Evolutionary conservation across 495 filamentous ascomycete species (phyloP), one percentile per base, ranked within the genome.

Genomic region (Aspergillus haitiensis): DNA sequence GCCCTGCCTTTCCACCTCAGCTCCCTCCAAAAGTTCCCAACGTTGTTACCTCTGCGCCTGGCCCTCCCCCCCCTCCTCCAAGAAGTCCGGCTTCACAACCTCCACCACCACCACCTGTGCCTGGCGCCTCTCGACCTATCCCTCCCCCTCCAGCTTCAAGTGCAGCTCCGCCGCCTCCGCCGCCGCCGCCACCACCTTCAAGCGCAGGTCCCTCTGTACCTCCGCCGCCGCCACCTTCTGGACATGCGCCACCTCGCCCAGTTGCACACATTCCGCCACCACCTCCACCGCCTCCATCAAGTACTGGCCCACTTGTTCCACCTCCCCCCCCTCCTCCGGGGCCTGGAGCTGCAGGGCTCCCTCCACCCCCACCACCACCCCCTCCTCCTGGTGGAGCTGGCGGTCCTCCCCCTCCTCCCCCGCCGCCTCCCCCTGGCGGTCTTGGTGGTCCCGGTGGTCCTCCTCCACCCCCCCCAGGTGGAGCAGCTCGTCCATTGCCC

Each of bases 21-120:
- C 75, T 91, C 36, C 89, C 89, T 48, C 89, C 89, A 18, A 93
- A 91, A 72, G 78, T 84, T 18, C 85, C 87, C 21, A 72, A 72
- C 60, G 71, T 67, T 34, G 52, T 49, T 18, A 40, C 66, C 48
- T 58, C 73, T 45, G 61, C 74, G 40, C 73, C 84, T 46, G 76
- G 66, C 58, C 81, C 85, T 51, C 85, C 86, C n/a, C 84, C 84
- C 42, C 80, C 84, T 35, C 85, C 86, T 12, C 82, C 82, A 42
- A 71, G 76, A 56, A 73, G 67, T 56, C 73, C 78, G 40, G 68
- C 75, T n/a, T 70, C 79, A 61, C 64, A 71, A 16, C 83, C 72
- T 8, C 73, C 78, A 13, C 78, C 81, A 16, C 79, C 86, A 7
- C 84, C 82, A 49, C 75, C 78, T 52, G 68, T 74, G 36, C 76